Evolutionary conservation across 2,329 filamentous ascomycete species (phyloP), one percentile per base, ranked within the genome.

Genomic region (Cladophialophora carrionii): DNA sequence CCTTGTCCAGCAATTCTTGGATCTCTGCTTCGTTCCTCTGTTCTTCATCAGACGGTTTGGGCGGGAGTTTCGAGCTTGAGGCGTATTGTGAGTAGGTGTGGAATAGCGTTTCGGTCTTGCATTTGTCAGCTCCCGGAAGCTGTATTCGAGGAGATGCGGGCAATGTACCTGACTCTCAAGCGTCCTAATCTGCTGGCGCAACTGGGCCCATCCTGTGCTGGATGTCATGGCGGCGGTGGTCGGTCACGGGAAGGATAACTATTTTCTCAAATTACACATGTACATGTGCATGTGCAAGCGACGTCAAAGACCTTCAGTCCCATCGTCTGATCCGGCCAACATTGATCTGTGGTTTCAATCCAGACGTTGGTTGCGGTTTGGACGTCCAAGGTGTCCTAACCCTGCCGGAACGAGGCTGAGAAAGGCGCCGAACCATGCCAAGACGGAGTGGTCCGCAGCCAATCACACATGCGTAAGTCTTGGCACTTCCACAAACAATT

Each of bases 71-170:
- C 20, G 90, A 81, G 65, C 90, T 87, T 20, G 90, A 87, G 20
- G 92, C 89, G 81, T 92, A 97, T 77, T 98, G 94, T 17, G 95
- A 95, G 76, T 96, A 99, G 66, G 82, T 88, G 70, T 84, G 81
- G 72, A 84, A 84, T 55, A 84, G 77, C 61, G 85, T 87, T 79
- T 97, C 92, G 54, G 93, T 96, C 92, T 97, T 57, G 55, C 41
- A 48, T 17, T 37, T 74, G 71, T 53, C 53, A 60, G 22, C 51
- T 29, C 29, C 46, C 20, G 24, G 20, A 4, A 24, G 52, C 20
- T 20, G 31, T 24, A 20, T 17, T n/a, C 20, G 9, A 29, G 17
- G 31, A 9, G 9, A 4, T 37, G 52, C 12, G n/a, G 32, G 8
- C 57, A 24, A 61, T 57, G n/a, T 82, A 96, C 94, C 85, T 98